These are phyloP conservation scores for Tylopilus subfusipes DNA, from an alignment of 768 basidiomycete genomes.

Conservation along the genomic window DNA sequence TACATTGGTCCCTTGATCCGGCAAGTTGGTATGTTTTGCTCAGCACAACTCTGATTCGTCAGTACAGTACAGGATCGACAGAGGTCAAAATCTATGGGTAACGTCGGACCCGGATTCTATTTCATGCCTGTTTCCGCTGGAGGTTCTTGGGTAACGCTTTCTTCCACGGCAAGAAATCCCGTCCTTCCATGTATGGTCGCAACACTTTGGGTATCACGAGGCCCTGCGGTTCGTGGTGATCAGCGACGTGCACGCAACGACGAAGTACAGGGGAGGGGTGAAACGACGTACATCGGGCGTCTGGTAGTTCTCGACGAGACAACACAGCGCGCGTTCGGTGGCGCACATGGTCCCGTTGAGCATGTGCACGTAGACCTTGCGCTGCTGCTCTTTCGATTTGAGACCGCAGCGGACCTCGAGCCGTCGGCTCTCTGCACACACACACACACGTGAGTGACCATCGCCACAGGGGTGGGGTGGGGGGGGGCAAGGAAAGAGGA, in stretches of 20 bases:
- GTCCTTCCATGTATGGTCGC: slow-evolving; percentile 93
- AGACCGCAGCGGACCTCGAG: slow-evolving; percentile 93
- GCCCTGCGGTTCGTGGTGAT: no score
- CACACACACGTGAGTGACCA: not conserved
- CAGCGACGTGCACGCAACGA: no score
- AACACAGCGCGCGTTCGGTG: slow-evolving; percentile 94
- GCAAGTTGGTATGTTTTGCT: no score
- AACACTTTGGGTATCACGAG: slow-evolving; percentile 86
- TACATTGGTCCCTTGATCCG: no score
- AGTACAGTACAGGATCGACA: no score
- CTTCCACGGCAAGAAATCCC: slow-evolving; percentile 82
- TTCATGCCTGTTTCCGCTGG: slow-evolving; percentile 64
- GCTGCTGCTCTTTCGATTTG: slow-evolving; percentile 84
- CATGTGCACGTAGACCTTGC: slow-evolving; percentile 98
- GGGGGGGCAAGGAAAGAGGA: not conserved
- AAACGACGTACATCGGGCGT: slow-evolving; percentile 71
- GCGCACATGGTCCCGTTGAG: slow-evolving; percentile 97
- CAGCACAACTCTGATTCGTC: no score
- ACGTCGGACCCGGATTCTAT: no score
- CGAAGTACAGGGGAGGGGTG: no score
- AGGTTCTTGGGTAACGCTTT: slow-evolving; percentile 76
- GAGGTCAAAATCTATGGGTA: no score
- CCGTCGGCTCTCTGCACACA: slow-evolving; percentile 73
- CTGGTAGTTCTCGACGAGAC: slow-evolving; percentile 98
- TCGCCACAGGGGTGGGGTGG: not conserved